Conservation (phyloP, 352 stramenopile species). For the Globisporangium radiosum region DNA sequence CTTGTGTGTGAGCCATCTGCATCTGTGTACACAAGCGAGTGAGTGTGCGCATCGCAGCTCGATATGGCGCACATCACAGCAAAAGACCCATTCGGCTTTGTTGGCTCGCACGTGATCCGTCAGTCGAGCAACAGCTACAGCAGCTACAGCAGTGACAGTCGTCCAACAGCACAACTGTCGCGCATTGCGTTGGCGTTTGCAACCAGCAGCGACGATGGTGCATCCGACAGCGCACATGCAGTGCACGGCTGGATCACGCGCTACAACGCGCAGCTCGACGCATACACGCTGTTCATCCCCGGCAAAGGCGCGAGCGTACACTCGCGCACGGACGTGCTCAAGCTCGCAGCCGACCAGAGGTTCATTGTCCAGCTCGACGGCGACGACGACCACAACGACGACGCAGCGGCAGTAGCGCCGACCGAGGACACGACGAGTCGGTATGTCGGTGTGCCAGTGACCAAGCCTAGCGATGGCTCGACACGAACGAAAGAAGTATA, state of each 20-base stretch:
- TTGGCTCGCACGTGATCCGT: conserved; percentile 52
- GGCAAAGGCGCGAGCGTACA: conserved; percentile 23
- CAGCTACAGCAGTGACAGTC: background rate
- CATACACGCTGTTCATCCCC: conserved; percentile 63
- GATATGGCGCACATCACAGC: conserved; percentile 27
- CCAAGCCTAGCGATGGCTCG: conserved; percentile 2
- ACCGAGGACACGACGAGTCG: conserved; percentile 41
- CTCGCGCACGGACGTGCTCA: conserved; percentile 51
- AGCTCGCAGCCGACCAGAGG: conserved; percentile 47
- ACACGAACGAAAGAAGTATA: conserved; percentile 4
- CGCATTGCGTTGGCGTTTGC: background rate
- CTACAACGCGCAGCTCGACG: conserved; percentile 53
- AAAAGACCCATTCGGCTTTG: conserved; percentile 55
- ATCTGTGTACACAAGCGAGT: too few species aligned
- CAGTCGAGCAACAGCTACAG: conserved; percentile 5
- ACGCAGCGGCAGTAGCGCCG: conserved; percentile 40
- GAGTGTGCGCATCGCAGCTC: background rate
- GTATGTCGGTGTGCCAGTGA: conserved; percentile 42
- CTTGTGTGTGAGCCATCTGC: too few species aligned
- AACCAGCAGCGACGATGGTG: background rate
- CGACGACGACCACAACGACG: conserved; percentile 18
- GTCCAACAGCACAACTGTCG: too few species aligned
- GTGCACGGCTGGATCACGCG: conserved; percentile 67
- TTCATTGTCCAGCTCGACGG: conserved; percentile 44
- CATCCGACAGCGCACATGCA: conserved; percentile 7